Evolutionary conservation across 371 early-diverging fungal genomes (phyloP).

Genomic region (Mucor sp.): DNA sequence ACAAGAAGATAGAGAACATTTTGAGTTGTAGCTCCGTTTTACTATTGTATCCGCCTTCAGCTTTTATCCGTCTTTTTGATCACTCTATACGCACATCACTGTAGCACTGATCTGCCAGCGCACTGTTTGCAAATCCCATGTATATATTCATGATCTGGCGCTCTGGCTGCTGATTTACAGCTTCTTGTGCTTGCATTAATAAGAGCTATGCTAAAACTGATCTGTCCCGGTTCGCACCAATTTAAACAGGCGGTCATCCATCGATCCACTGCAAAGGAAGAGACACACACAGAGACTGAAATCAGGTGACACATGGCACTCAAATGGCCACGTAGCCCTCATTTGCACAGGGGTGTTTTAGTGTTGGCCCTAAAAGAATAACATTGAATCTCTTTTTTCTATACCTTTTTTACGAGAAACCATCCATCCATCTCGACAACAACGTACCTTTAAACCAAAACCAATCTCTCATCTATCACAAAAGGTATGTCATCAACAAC

Average conservation of each 20-base stretch:
- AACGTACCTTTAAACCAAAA: not conserved
- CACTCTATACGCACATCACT: too few species aligned
- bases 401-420: slow-evolving; percentile 5
- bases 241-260: not conserved
- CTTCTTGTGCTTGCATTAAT: not conserved
- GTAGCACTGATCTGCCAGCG: not conserved
- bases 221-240: not conserved
- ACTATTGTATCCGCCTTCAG: not conserved
- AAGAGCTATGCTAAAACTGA: not conserved
- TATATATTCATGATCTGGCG: not conserved
- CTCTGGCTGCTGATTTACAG: not conserved
- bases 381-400: not conserved
- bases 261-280: too few species aligned
- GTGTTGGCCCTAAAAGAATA: not conserved
- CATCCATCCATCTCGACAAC: slow-evolving; percentile 11
- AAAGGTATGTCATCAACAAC: slow-evolving; percentile 27
- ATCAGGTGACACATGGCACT: not conserved
- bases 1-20: not conserved
- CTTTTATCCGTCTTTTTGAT: not conserved
- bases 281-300: not conserved
- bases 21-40: not conserved
- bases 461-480: slow-evolving; percentile 3
- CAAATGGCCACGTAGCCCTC: not conserved
- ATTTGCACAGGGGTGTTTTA: slow-evolving; percentile 10
- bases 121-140: not conserved